Percentiles rank a stretch among this genome's conserved stretches.
Conservation (phyloP, 495 filamentous ascomycete species). For the Aspergillus indologenus region DNA sequence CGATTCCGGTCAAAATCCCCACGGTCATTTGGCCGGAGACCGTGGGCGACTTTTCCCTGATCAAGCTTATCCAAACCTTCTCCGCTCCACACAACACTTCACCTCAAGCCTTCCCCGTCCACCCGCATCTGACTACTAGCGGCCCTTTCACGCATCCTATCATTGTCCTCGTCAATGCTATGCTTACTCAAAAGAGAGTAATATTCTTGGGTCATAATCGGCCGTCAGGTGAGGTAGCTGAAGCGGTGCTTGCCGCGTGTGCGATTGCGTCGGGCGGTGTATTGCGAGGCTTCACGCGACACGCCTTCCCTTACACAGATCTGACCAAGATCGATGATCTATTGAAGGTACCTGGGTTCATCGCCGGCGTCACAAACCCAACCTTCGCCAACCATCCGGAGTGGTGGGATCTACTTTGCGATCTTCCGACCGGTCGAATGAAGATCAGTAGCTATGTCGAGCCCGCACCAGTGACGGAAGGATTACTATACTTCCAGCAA, state of each 20-base stretch:
- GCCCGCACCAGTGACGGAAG: constrained; percentile 71
- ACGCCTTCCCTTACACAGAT: constrained; percentile 98
- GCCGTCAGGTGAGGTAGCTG: constrained; percentile 89
- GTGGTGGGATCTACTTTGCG: constrained; percentile 98
- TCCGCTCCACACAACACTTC: constrained; percentile 72
- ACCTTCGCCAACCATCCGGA: constrained; percentile 91
- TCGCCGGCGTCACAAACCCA: constrained; percentile 96
- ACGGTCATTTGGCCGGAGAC: constrained; percentile 91
- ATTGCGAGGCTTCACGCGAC: constrained; percentile 91
- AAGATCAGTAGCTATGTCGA: constrained; percentile 87
- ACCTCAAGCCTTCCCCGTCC: constrained; percentile 81
- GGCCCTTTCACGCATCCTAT: constrained; percentile 63
- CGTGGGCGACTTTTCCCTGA: constrained; percentile 94
- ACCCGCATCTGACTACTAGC: constrained; percentile 90
- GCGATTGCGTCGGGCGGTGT: constrained; percentile 92
- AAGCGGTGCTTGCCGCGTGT: constrained; percentile 91
- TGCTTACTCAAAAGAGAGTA: constrained; percentile 94
- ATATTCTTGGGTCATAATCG: constrained; percentile 94
- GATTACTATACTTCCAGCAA: constrained; percentile 79
- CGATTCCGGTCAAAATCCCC: constrained; percentile 93
- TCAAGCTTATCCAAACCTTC: constrained; percentile 95
- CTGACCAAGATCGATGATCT: constrained; percentile 97
- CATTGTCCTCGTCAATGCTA: constrained; percentile 52
- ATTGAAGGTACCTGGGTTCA: constrained; percentile 92
- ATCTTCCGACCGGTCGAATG: constrained; percentile 86